phyloP scores from a whole-genome alignment of 768 basidiomycete genomes.

The Termitomyces sp. region DNA sequence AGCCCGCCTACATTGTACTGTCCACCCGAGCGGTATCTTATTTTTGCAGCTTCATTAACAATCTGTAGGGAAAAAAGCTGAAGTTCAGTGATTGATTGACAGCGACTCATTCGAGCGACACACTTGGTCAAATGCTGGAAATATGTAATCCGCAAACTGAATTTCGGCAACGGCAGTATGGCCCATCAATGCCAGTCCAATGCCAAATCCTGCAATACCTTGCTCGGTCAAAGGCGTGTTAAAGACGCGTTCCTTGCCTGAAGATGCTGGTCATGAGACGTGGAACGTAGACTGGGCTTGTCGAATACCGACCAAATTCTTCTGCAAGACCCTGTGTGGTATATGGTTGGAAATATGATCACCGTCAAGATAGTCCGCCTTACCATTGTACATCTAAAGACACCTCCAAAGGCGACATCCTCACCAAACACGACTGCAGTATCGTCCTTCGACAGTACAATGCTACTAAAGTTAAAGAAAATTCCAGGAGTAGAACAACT shows the following conservation, averaged over 20 bases:
- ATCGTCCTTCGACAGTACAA: conserved; percentile 80
- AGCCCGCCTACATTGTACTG: conserved; percentile 76
- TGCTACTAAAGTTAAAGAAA: conserved; percentile 35
- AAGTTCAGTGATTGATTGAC: neutral
- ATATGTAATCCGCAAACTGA: conserved; percentile 89
- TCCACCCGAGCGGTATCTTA: conserved; percentile 85
- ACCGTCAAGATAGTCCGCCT: conserved; percentile 11
- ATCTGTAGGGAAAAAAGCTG: conserved; percentile 39
- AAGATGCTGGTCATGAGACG: conserved; percentile 1
- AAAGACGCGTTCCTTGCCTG: conserved; percentile 89
- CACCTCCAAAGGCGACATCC: conserved; percentile 91
- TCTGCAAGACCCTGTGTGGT: conserved; percentile 72
- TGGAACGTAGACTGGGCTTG: neutral
- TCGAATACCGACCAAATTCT: conserved; percentile 67
- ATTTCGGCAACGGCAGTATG: conserved; percentile 95
- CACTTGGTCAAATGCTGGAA: conserved; percentile 92
- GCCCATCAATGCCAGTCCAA: conserved; percentile 89
- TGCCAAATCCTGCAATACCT: conserved; percentile 92
- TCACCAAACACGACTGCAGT: conserved; percentile 87
- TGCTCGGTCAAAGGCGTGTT: conserved; percentile 93
- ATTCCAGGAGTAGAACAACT: neutral
- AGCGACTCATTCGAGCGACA: neutral
- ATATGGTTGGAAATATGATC: neutral
- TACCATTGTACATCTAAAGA: conserved; percentile 92
- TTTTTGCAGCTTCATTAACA: conserved; percentile 94